phyloP scores from a whole-genome alignment of 2,329 filamentous ascomycete genomes.

The Pyricularia pennisetigena region DNA sequence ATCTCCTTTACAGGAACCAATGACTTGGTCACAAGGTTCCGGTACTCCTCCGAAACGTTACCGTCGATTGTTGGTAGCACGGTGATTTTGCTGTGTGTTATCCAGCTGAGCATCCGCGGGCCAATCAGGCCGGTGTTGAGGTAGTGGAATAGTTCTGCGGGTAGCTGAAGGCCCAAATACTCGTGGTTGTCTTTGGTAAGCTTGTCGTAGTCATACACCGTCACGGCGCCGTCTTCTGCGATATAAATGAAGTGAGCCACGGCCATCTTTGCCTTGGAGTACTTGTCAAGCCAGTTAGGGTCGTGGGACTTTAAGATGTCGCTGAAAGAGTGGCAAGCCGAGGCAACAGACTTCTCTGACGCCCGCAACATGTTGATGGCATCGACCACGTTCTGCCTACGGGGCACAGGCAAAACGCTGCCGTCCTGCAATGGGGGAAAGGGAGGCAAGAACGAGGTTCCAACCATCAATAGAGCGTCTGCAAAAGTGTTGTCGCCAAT shows the following conservation, averaged over 20 bases:
- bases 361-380: constrained; percentile 70
- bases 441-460: constrained; percentile 67
- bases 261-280: constrained; percentile 73
- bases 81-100: constrained; percentile 69
- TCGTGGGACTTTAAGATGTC: constrained; percentile 67
- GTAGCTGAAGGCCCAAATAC: constrained; percentile 82
- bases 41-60: constrained; percentile 70
- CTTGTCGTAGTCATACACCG: constrained; percentile 61
- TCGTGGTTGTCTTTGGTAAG: constrained; percentile 79
- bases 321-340: constrained; percentile 66
- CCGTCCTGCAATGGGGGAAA: constrained; percentile 67
- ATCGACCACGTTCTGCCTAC: constrained; percentile 57
- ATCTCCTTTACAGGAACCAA: constrained; percentile 68
- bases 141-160: constrained; percentile 85
- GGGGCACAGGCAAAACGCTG: constrained; percentile 32
- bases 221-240: constrained; percentile 64
- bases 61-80: constrained; percentile 81
- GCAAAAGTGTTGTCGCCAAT: constrained; percentile 64
- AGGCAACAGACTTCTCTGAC: constrained; percentile 58
- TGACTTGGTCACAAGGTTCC: constrained; percentile 63
- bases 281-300: constrained; percentile 73
- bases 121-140: constrained; percentile 75
- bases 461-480: constrained; percentile 74
- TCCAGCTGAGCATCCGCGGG: constrained; percentile 68
- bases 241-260: constrained; percentile 84